phyloP scores from a whole-genome alignment of 306 rosid genomes.

The Inga oerstediana region DNA sequence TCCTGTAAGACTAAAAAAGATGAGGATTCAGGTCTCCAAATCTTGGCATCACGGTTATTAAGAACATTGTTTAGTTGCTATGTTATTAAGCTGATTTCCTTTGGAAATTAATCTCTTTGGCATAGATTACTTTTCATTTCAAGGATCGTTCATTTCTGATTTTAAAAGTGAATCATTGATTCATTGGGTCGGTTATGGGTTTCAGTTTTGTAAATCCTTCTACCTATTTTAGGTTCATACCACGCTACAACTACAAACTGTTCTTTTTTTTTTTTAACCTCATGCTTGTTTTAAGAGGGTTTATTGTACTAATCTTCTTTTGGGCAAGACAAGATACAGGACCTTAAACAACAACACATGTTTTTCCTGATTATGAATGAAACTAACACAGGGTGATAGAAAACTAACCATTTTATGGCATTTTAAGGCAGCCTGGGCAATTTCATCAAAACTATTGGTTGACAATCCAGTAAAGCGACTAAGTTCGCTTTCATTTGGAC shows the following conservation, averaged over 20 bases:
- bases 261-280: background rate
- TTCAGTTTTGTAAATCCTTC: background rate
- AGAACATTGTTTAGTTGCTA: background rate
- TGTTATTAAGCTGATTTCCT: background rate
- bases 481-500: slow-evolving; percentile 93
- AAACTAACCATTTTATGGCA: slow-evolving; percentile 80
- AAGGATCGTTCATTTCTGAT: background rate
- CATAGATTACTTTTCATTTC: background rate
- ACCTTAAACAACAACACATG: background rate
- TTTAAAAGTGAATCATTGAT: background rate
- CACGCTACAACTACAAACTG: background rate
- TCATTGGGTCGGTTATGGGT: background rate
- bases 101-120: background rate
- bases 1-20: background rate
- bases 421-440: slow-evolving; percentile 61
- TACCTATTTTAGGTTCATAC: background rate
- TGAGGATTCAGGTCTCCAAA: background rate
- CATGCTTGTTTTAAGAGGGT: background rate
- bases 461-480: slow-evolving; percentile 72
- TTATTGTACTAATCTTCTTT: background rate
- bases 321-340: background rate
- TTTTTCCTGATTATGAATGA: background rate
- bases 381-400: background rate
- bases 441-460: slow-evolving; percentile 69
- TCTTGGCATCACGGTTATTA: background rate